A percentile compares a stretch with the other conserved stretches of the same genome.
Evolutionary conservation across 129 eudicot genomes (phyloP).

Genomic region (Centrapalus pauciflorus): DNA sequence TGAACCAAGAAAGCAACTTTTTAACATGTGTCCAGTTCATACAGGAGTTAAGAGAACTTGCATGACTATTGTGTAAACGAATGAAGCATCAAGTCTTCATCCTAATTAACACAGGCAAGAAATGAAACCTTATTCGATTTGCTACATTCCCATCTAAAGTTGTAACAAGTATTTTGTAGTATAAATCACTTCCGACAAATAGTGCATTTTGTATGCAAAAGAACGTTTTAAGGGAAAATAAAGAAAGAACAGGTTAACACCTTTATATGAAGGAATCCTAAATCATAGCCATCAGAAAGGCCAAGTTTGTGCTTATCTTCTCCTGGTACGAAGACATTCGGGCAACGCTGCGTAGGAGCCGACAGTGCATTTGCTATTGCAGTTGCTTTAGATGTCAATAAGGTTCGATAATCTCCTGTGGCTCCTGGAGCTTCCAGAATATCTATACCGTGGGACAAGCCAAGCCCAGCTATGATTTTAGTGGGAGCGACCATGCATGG

Average conservation of each 20-base stretch:
- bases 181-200: too few relatives aligned
- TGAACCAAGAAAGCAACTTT: neutral
- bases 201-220: too few relatives aligned
- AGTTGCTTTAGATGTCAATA: conserved; percentile 71
- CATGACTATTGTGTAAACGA: neutral
- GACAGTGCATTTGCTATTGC: conserved; percentile 72
- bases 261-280: conserved; percentile 82
- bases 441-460: conserved; percentile 70
- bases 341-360: conserved; percentile 62
- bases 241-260: conserved; percentile 13
- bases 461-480: conserved; percentile 77
- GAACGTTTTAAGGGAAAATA: neutral
- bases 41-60: neutral
- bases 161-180: too few relatives aligned
- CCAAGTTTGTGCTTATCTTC: conserved; percentile 75
- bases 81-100: neutral
- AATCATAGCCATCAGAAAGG: conserved; percentile 59
- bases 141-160: neutral
- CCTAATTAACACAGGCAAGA: neutral
- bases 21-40: neutral
- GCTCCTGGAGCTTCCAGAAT: conserved; percentile 97
- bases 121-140: neutral
- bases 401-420: conserved; percentile 76
- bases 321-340: conserved; percentile 87
- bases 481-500: conserved; percentile 93